These are phyloP conservation scores for Fraxinus albicans DNA, from an alignment of 305 asterid species.

Conservation along the genomic window DNA sequence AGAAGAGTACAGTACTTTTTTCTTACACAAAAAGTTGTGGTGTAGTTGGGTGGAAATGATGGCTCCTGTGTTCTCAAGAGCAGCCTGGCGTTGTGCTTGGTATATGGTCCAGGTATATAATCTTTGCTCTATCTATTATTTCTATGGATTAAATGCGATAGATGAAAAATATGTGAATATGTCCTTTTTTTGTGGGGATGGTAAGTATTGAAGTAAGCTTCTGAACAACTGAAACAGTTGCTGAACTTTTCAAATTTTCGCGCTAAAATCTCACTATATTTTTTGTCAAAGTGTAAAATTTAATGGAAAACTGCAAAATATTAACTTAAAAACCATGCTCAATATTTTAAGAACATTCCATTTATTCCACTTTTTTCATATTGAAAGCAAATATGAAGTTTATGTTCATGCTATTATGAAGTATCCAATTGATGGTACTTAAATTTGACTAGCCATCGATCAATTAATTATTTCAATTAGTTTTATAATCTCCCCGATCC, in stretches of 20 bases:
- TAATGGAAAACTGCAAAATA: not conserved
- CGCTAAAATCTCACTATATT: not conserved
- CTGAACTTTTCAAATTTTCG: not conserved
- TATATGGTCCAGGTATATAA: constrained; percentile 74
- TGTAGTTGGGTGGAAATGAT: constrained; percentile 96
- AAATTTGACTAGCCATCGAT: not conserved
- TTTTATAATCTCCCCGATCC: not conserved
- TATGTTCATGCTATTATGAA: not conserved
- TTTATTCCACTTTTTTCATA: not conserved
- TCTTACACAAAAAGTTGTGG: not conserved
- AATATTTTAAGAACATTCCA: not conserved
- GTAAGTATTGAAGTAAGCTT: not conserved
- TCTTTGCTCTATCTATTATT: not conserved
- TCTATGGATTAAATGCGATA: not conserved
- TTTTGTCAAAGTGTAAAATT: not conserved
- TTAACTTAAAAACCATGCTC: not conserved
- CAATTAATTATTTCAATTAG: not conserved
- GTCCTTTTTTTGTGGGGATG: not conserved
- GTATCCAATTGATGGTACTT: not conserved
- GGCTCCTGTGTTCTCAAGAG: constrained; percentile 95
- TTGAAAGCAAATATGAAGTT: not conserved
- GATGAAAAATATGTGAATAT: not conserved
- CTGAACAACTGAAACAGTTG: not conserved
- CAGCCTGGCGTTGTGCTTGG: constrained; percentile 98
- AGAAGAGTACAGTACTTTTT: not conserved